These are phyloP conservation scores for Fusarium ramigenum DNA, from an alignment of 2,329 filamentous ascomycete genomes.

Conservation along the genomic window DNA sequence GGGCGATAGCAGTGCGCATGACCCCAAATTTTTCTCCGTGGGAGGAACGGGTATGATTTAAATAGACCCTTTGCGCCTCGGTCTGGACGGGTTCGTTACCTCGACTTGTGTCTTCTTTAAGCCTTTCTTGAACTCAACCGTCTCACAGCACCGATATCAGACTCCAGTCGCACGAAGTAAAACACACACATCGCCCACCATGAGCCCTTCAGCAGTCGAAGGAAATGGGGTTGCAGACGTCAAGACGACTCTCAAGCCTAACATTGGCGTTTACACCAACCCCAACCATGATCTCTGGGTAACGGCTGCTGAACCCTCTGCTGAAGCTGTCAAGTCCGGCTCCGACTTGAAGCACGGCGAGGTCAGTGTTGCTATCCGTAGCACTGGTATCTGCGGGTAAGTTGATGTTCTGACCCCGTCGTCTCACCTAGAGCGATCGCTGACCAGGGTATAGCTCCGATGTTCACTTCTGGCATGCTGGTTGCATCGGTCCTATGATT, in stretches of 20 bases:
- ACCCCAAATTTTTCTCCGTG: conserved; percentile 41
- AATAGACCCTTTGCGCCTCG: conserved; percentile 35
- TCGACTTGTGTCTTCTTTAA: conserved; percentile 27
- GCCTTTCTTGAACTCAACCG: conserved; percentile 9
- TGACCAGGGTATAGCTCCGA: conserved; percentile 71
- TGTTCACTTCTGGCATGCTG: conserved; percentile 97
- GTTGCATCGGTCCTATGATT: conserved; percentile 96
- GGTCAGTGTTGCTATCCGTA: conserved; percentile 88
- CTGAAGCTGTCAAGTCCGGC: conserved; percentile 77
- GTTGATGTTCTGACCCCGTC: conserved; percentile 31
- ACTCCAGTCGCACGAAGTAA: conserved; percentile 17
- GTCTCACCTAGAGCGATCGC: conserved; percentile 10
- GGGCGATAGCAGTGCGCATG: conserved; percentile 42
- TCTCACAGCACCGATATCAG: conserved; percentile 11
- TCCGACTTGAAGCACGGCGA: conserved; percentile 79
- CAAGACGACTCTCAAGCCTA: conserved; percentile 68
- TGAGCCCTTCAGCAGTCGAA: conserved; percentile 50
- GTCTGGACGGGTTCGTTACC: conserved; percentile 10
- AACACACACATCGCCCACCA: conserved; percentile 31
- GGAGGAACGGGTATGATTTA: conserved; percentile 33
- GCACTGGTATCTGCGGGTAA: conserved; percentile 95
- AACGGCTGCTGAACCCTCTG: conserved; percentile 76
- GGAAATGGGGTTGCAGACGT: conserved; percentile 35
- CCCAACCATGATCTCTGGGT: conserved; percentile 93
- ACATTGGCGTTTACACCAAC: conserved; percentile 97